Base-by-base conservation (phyloP, 1,284 basidiomycete species). In the Ustilago hordei region DNA sequence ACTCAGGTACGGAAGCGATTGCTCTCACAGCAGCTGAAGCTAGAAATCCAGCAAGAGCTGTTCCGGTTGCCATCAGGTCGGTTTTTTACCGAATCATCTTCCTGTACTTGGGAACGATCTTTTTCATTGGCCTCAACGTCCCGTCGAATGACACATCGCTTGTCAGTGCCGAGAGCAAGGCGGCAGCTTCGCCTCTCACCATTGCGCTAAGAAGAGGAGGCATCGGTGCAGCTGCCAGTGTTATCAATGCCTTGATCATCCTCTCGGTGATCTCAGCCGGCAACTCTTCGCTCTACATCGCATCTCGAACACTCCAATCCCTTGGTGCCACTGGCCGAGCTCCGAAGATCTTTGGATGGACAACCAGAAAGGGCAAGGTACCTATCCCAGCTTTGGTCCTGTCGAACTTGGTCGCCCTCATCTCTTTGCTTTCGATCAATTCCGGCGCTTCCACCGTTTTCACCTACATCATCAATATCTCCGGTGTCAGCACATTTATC, bases 81-180 rank as follows among this genome's bases (percentile, higher is more conserved):
- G 90, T 92, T 38, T 93, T 92, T 86, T 88, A 91, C 75, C 91
- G 92, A 80, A 93, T 95, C 77, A 88, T 89, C 50, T 79, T 90
- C 69, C 88, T 95, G 84, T 95, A 95, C 66, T 61, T 83, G 31
- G 76, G 78, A 1, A 75, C 78, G 4, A 72, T 76, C 55, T 77
- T 81, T 53, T 75, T 81, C 62, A 79, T 81, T 57, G 63, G 70
- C 15, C 64, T 81, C 62, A 80, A 75, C 39, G 67, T 80, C 6
- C 75, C 78, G 9, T 66, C 60, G 6, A 54, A 75, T 35, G 74
- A 79, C n/a, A 1, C 38, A 28, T 53, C 60, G 36, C 77, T 82
- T 13, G 57, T 74, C n/a, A 64, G 59, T 15, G 79, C 66, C 12
- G 56, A 50, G 19, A 60, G 52, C 32, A 69, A 79, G 34, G 67